Evolutionary conservation across 306 rosid genomes (phyloP).

Genomic region (Castanospermum australe): DNA sequence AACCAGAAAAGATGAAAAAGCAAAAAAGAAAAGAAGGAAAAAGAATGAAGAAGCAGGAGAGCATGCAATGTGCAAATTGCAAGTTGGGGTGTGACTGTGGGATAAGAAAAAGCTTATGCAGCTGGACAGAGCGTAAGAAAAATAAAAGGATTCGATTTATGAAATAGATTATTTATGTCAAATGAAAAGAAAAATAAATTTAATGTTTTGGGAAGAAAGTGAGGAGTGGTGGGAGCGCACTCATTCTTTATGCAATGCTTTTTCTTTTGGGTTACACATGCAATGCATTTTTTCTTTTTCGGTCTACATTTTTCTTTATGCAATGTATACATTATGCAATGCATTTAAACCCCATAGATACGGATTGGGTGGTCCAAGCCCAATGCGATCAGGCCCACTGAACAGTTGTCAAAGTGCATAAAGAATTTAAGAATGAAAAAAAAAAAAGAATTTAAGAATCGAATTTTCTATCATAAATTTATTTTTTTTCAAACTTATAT

Average conservation of each 20-base stretch:
- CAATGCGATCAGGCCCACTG: slow-evolving; percentile 12
- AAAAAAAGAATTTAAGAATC: too few species aligned
- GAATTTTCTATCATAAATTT: background rate
- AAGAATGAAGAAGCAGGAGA: background rate
- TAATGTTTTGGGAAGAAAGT: slow-evolving; percentile 16
- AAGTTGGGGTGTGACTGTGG: slow-evolving; percentile 11
- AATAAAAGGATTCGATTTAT: background rate
- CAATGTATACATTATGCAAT: too few species aligned
- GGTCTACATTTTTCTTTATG: too few species aligned
- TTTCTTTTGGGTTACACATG: too few species aligned
- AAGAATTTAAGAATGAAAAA: background rate
- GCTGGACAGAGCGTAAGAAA: too few species aligned
- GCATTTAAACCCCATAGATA: background rate
- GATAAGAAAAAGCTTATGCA: background rate
- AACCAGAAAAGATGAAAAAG: background rate
- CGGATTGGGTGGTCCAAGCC: slow-evolving; percentile 10
- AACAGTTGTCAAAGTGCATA: background rate
- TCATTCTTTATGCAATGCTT: slow-evolving; percentile 3
- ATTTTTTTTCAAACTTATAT: too few species aligned
- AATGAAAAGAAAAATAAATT: background rate
- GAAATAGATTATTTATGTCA: slow-evolving; percentile 17
- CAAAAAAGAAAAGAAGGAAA: background rate
- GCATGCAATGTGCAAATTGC: slow-evolving; percentile 28
- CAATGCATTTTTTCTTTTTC: too few species aligned
- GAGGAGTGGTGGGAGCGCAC: slow-evolving; percentile 22